Evolutionary conservation across 352 stramenopile genomes (phyloP).

Genomic region (Blastocystis sp.): DNA sequence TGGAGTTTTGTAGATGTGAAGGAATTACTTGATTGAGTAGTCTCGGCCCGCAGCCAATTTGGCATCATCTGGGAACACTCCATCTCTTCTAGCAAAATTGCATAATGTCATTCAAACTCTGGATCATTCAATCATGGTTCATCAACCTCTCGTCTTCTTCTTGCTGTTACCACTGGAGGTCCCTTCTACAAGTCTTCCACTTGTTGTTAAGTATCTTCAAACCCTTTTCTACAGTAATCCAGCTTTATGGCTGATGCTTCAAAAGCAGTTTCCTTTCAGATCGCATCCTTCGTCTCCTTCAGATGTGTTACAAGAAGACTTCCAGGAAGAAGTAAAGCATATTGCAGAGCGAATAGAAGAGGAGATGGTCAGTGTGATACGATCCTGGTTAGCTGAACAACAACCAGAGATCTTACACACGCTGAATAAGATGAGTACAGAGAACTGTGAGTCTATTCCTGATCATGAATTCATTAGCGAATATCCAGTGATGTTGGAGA

Average conservation of each 20-base stretch:
- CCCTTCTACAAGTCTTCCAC: background rate
- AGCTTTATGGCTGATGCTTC: background rate
- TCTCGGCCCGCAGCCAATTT: background rate
- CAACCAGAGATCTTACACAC: background rate
- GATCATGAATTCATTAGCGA: too few relatives aligned
- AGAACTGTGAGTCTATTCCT: background rate
- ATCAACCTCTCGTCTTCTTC: slow-evolving; percentile 44
- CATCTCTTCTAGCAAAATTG: background rate
- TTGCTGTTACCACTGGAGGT: background rate
- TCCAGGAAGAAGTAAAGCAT: background rate
- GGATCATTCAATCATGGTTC: background rate
- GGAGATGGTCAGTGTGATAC: background rate
- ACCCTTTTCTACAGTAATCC: background rate
- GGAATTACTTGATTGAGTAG: background rate
- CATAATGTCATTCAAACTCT: background rate
- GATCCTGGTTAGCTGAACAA: background rate
- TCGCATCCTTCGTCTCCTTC: background rate
- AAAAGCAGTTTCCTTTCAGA: background rate
- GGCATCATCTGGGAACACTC: background rate
- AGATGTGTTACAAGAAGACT: background rate
- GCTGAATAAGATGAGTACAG: background rate
- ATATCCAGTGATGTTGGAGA: background rate
- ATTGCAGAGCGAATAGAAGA: background rate
- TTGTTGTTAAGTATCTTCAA: background rate
- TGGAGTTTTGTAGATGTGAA: background rate